Evolutionary conservation across 805 yeast species (phyloP).

Genomic region (Candida taoyuanica): DNA sequence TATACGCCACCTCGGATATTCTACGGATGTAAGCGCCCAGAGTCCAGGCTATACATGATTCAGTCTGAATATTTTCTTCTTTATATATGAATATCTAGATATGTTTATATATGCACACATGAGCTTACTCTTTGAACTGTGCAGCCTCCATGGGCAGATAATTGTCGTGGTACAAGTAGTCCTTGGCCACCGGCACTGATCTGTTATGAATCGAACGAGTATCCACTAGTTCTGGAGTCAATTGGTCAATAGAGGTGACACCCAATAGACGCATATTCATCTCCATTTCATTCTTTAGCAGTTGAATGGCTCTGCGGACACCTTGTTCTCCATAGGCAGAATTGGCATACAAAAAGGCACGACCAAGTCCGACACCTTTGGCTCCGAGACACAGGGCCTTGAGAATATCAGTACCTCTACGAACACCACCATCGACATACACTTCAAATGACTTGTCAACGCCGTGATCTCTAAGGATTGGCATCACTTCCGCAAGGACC

Average conservation of each 20-base stretch:
- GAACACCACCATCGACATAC: slow-evolving; percentile 64
- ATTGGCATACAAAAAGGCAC: slow-evolving; percentile 63
- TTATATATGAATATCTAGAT: neutral
- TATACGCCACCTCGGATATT: too few relatives aligned
- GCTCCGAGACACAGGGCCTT: slow-evolving; percentile 70
- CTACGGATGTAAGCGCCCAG: too few relatives aligned
- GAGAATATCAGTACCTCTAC: slow-evolving; percentile 62
- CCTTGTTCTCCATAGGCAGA: slow-evolving; percentile 62
- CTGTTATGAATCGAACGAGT: slow-evolving; percentile 39
- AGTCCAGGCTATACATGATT: too few relatives aligned
- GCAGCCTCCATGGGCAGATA: slow-evolving; percentile 56
- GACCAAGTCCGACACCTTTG: slow-evolving; percentile 64
- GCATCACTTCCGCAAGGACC: slow-evolving; percentile 66
- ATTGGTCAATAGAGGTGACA: slow-evolving; percentile 53
- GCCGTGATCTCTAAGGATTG: slow-evolving; percentile 41
- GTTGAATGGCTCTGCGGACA: slow-evolving; percentile 52
- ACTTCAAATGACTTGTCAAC: slow-evolving; percentile 49
- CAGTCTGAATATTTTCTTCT: too few relatives aligned
- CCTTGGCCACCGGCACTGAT: slow-evolving; percentile 45
- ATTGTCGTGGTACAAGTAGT: slow-evolving; percentile 47
- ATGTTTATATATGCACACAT: too few relatives aligned
- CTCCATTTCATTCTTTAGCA: slow-evolving; percentile 64
- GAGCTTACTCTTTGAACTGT: slow-evolving; percentile 32
- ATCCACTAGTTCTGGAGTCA: slow-evolving; percentile 62
- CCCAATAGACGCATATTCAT: slow-evolving; percentile 82